Conservation (phyloP, 352 stramenopile genomes). For the Globisporangium rhizosaccharum region DNA sequence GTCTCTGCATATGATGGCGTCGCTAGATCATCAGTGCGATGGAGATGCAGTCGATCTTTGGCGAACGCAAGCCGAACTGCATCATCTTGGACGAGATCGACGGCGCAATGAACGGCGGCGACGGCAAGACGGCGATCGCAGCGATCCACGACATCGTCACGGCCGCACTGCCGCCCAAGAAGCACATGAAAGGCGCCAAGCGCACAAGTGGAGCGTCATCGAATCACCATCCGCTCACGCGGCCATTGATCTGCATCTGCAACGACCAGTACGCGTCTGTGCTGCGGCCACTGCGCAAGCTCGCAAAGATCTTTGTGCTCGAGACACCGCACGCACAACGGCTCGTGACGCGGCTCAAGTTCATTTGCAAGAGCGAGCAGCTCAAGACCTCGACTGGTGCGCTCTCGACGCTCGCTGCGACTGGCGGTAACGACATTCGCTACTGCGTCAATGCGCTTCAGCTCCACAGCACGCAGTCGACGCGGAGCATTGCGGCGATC, state of each 20-base stretch:
- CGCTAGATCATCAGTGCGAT: conserved; percentile 82
- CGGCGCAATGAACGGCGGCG: conserved; percentile 88
- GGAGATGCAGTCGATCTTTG: conserved; percentile 89
- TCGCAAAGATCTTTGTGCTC: conserved; percentile 93
- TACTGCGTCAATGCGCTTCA: conserved; percentile 96
- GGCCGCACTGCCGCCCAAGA: conserved; percentile 65
- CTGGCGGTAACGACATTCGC: conserved; percentile 89
- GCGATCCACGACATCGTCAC: conserved; percentile 92
- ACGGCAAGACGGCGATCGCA: conserved; percentile 83
- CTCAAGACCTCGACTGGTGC: conserved; percentile 72
- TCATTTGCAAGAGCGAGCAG: conserved; percentile 89
- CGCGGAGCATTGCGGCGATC: conserved; percentile 21
- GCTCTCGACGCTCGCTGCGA: conserved; percentile 50
- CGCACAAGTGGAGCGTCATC: conserved; percentile 16
- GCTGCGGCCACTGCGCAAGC: conserved; percentile 91
- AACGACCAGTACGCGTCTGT: conserved; percentile 97
- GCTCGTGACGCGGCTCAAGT: conserved; percentile 89
- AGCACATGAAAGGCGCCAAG: conserved; percentile 21
- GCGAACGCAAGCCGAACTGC: conserved; percentile 91
- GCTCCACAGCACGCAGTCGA: conserved; percentile 77
- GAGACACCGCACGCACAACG: conserved; percentile 76
- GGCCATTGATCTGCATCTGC: conserved; percentile 98
- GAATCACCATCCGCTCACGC: conserved; percentile 75
- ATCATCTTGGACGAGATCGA: conserved; percentile 99
- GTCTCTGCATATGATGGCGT: not conserved